These are phyloP conservation scores for Glycine tomentella DNA, from an alignment of 306 rosid species.

Conservation along the genomic window DNA sequence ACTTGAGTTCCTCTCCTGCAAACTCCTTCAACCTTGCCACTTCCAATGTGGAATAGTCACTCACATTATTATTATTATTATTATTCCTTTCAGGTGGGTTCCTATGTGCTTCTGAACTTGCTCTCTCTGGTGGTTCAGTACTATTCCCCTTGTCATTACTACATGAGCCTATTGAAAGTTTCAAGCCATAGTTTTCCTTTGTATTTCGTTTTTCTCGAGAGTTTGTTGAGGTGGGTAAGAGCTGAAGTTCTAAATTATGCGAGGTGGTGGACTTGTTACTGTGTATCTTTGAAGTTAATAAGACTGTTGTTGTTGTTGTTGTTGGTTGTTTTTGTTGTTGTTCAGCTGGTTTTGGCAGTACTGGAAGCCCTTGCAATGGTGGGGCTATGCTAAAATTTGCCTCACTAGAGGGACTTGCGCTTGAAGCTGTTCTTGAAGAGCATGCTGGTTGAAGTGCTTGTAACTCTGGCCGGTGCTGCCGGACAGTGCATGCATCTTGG, in stretches of 20 bases:
- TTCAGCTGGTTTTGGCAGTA: slow-evolving; percentile 48
- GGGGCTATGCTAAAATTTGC: slow-evolving; percentile 59
- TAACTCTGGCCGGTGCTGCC: slow-evolving; percentile 63
- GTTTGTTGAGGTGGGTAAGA: slow-evolving; percentile 59
- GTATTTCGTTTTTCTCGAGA: slow-evolving; percentile 39
- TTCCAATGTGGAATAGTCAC: slow-evolving; percentile 45
- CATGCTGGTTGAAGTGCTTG: slow-evolving; percentile 59
- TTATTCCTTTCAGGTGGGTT: slow-evolving; percentile 23
- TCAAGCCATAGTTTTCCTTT: slow-evolving; percentile 59
- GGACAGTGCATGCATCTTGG: slow-evolving; percentile 81
- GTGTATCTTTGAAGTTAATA: slow-evolving; percentile 40
- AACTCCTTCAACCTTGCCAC: slow-evolving; percentile 55
- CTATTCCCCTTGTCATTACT: slow-evolving; percentile 25
- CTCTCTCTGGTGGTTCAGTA: slow-evolving; percentile 32
- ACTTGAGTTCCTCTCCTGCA: slow-evolving; percentile 60
- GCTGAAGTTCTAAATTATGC: slow-evolving; percentile 79
- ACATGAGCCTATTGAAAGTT: slow-evolving; percentile 79
- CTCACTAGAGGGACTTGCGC: slow-evolving; percentile 83
- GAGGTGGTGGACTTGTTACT: slow-evolving; percentile 17
- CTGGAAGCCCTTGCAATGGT: slow-evolving; percentile 53
- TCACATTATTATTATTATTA: slow-evolving; percentile 17
- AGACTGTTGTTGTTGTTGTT: background rate
- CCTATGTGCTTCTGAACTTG: slow-evolving; percentile 13
- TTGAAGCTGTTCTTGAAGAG: slow-evolving; percentile 82
- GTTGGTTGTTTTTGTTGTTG: background rate